Conservation (phyloP, 345 rosid genomes). For the Brassica juncea region DNA sequence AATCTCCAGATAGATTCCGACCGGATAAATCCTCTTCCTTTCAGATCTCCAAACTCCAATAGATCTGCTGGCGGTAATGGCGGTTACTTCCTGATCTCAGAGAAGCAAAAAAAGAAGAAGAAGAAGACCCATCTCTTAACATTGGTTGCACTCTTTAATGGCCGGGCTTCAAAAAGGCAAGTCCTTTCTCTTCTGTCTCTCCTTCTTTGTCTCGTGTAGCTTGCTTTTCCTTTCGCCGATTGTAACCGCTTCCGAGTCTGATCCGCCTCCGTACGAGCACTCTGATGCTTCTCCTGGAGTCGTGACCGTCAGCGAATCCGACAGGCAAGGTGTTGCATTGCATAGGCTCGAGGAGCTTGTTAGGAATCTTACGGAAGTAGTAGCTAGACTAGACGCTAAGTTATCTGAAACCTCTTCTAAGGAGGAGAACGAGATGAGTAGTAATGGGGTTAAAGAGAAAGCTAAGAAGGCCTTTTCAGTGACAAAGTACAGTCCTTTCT, state of each 20-base stretch:
- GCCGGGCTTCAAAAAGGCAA: slow-evolving; percentile 58
- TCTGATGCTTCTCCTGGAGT: slow-evolving; percentile 27
- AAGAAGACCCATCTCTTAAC: not conserved
- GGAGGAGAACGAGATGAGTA: slow-evolving; percentile 7
- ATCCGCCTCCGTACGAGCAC: slow-evolving; percentile 37
- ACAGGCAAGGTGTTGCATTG: slow-evolving; percentile 40
- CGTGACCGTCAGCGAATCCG: slow-evolving; percentile 1
- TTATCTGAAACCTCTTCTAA: slow-evolving; percentile 1
- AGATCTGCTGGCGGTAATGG: slow-evolving; percentile 31
- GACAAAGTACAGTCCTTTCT: slow-evolving; percentile 69
- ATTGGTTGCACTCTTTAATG: slow-evolving; percentile 41
- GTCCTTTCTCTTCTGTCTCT: slow-evolving; percentile 44
- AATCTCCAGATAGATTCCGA: slow-evolving; percentile 45
- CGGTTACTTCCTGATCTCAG: slow-evolving; percentile 39
- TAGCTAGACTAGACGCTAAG: slow-evolving; percentile 61
- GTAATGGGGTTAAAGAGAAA: slow-evolving; percentile 41
- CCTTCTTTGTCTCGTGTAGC: slow-evolving; percentile 18
- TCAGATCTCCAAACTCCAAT: slow-evolving; percentile 41
- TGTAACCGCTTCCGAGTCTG: slow-evolving; percentile 40
- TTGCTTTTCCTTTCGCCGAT: slow-evolving; percentile 48
- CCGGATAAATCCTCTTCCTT: slow-evolving; percentile 32
- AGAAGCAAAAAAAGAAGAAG: not conserved
- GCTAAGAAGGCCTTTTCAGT: slow-evolving; percentile 51
- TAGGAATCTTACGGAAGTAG: slow-evolving; percentile 67
- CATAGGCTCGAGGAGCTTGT: slow-evolving; percentile 72